phyloP scores from a whole-genome alignment of 1,139 yeast species.

The Geotrichum australiense region DNA sequence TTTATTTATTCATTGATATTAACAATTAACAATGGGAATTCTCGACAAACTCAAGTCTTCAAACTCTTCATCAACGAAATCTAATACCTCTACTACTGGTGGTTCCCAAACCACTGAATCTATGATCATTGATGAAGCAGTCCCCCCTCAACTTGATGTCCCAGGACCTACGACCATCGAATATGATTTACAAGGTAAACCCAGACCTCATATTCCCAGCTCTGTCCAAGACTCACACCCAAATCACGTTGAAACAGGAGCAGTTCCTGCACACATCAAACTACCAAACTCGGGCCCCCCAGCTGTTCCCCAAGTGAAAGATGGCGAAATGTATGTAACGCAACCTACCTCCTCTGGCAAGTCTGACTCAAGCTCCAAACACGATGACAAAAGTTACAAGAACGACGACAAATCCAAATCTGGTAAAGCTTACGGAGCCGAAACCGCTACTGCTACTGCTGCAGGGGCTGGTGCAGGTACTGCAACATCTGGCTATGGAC shows the following conservation, averaged over 20 bases:
- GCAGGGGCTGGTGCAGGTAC: slow-evolving; percentile 15
- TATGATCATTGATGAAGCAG: slow-evolving; percentile 16
- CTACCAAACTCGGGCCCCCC: neutral
- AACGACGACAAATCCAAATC: neutral
- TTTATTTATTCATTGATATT: neutral
- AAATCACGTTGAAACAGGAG: neutral
- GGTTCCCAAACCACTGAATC: slow-evolving; percentile 3
- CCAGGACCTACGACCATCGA: slow-evolving; percentile 15
- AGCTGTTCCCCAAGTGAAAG: neutral
- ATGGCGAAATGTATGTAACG: neutral
- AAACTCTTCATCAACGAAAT: neutral
- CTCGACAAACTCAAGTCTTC: slow-evolving; percentile 3
- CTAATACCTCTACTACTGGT: neutral
- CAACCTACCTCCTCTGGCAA: no score
- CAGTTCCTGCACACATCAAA: slow-evolving; percentile 1
- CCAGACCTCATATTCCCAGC: slow-evolving; percentile 4
- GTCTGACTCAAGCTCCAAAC: slow-evolving; percentile 1
- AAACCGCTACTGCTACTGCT: slow-evolving; percentile 1
- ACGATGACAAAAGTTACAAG: neutral
- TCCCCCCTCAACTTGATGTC: slow-evolving; percentile 9
- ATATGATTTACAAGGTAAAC: slow-evolving; percentile 9
- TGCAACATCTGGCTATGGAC: slow-evolving; percentile 15
- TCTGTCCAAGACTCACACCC: neutral
- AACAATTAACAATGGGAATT: slow-evolving; percentile 1
- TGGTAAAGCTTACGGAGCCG: neutral